Base-by-base conservation (phyloP, 768 basidiomycete genomes). In the Xanthoconium purpureum region DNA sequence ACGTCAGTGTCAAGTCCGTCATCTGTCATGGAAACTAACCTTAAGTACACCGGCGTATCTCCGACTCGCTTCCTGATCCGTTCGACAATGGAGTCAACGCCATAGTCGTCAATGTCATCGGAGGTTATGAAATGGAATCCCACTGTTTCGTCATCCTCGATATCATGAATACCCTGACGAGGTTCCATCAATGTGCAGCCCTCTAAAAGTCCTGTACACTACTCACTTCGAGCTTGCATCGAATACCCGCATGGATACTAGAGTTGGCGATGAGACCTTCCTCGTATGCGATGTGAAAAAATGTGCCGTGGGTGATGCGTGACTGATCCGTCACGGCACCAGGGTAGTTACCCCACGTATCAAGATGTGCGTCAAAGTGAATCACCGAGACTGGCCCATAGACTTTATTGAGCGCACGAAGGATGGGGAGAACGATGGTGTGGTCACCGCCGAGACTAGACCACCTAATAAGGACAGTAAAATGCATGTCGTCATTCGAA, bases 331-430 rank as follows among this genome's bases (percentile, higher is more conserved):
- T 81, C 38, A 69, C 62, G 17, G 67, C 77, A 17, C 75, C 78
- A 10, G 72, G 72, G 46, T 66, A 64, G 36, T 66, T 70, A 53
- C 67, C 54, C 83, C 70, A 81, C 8, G 89, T 90, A 65, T 91
- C 89, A 71, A 83, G 74, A 63, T 87, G 86, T 7, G 80, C 87
- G 64, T 93, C 91, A 59, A 93, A 91, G 67, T 94, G 92, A 45
- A 93, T 89, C 44, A 90, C 87, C 36, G 86, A 85, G 52, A 91
- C 79, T 0, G 89, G 88, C 1, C 91, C 92, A 66, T 94, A 92
- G 28, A 88, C 78, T 64, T 84, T 84, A 74, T 88, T 73, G 42
- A 95, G 73, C 15, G 92, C 82, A 44, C 91, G 86, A 14, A 95
- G 79, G 62, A 94, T 92, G 9, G 92, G 91, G 17, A 93, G 80